phyloP scores from a whole-genome alignment of 2,329 filamentous ascomycete genomes.

The Capronia coronata region DNA sequence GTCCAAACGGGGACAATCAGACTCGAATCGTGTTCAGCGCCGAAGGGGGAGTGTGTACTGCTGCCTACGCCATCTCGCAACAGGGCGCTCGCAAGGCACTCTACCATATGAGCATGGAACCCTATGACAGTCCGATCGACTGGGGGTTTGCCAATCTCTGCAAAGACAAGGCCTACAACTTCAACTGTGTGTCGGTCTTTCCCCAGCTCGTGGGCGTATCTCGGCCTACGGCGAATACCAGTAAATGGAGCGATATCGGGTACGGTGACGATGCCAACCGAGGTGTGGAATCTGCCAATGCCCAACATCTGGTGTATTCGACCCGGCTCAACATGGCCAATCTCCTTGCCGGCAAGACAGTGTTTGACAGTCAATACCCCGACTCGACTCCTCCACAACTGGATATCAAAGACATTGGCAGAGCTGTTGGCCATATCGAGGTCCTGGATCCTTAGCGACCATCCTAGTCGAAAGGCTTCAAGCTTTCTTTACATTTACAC shows the following conservation, averaged over 20 bases:
- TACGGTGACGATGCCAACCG: constrained; percentile 16
- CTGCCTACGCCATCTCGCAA: constrained; percentile 24
- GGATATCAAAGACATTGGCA: constrained; percentile 20
- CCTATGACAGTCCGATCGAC: constrained; percentile 21
- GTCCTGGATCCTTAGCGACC: constrained; percentile 3
- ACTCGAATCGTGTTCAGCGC: constrained; percentile 18
- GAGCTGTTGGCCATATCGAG: constrained; percentile 18
- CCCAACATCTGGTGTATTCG: constrained; percentile 22
- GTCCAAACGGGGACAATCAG: constrained; percentile 12
- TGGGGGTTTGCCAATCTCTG: constrained; percentile 21
- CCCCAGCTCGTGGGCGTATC: constrained; percentile 21
- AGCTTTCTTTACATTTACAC: no score
- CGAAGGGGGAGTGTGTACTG: constrained; percentile 21
- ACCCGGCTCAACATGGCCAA: constrained; percentile 21
- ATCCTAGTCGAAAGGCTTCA: no score
- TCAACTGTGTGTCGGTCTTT: constrained; percentile 18
- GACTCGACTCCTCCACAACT: constrained; percentile 15
- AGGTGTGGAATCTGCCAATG: constrained; percentile 11
- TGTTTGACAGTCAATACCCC: constrained; percentile 22
- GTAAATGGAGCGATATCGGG: constrained; percentile 23
- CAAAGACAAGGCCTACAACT: constrained; percentile 14
- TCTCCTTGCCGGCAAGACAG: constrained; percentile 14
- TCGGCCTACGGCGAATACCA: constrained; percentile 17
- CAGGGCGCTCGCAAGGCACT: constrained; percentile 23
- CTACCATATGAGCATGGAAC: constrained; percentile 23